phyloP scores from a whole-genome alignment of 495 filamentous ascomycete species.

The Lophiotrema nucula region DNA sequence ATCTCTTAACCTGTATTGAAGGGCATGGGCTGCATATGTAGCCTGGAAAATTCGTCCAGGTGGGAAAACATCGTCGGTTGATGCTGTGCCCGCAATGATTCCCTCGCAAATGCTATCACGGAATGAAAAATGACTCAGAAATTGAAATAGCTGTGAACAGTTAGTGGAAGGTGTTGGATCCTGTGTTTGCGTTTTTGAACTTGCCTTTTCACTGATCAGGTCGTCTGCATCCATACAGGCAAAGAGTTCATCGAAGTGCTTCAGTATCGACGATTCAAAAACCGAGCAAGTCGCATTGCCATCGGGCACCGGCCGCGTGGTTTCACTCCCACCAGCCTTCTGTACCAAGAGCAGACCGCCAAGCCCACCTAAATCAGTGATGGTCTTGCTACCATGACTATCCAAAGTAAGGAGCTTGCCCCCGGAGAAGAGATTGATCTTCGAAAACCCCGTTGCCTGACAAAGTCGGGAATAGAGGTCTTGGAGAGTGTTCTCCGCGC shows the following conservation, averaged over 20 bases:
- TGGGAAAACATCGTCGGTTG: slow-evolving; percentile 25
- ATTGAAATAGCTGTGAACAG: slow-evolving; percentile 26
- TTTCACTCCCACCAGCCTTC: slow-evolving; percentile 39
- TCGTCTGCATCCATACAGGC: slow-evolving; percentile 72
- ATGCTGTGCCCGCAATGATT: slow-evolving; percentile 42
- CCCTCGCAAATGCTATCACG: slow-evolving; percentile 56
- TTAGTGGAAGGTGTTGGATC: slow-evolving; percentile 2
- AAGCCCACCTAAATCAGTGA: slow-evolving; percentile 37
- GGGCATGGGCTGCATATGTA: slow-evolving; percentile 25
- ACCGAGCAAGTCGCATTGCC: slow-evolving; percentile 14
- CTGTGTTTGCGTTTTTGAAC: too few species aligned
- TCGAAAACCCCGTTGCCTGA: slow-evolving; percentile 67
- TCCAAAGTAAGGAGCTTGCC: slow-evolving; percentile 52
- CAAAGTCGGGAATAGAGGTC: slow-evolving; percentile 64
- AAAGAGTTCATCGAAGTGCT: slow-evolving; percentile 85
- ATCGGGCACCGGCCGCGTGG: background rate
- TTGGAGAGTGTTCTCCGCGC: slow-evolving; percentile 65
- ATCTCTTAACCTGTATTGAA: slow-evolving; percentile 22
- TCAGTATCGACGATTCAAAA: slow-evolving; percentile 52
- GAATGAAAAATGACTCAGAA: slow-evolving; percentile 32
- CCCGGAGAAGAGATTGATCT: slow-evolving; percentile 45
- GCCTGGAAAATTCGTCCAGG: slow-evolving; percentile 29
- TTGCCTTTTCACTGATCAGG: slow-evolving; percentile 19
- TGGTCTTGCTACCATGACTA: slow-evolving; percentile 41
- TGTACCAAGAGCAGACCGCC: slow-evolving; percentile 47